Conservation (phyloP, 2,329 filamentous ascomycete species). For the Fusarium burgessii region DNA sequence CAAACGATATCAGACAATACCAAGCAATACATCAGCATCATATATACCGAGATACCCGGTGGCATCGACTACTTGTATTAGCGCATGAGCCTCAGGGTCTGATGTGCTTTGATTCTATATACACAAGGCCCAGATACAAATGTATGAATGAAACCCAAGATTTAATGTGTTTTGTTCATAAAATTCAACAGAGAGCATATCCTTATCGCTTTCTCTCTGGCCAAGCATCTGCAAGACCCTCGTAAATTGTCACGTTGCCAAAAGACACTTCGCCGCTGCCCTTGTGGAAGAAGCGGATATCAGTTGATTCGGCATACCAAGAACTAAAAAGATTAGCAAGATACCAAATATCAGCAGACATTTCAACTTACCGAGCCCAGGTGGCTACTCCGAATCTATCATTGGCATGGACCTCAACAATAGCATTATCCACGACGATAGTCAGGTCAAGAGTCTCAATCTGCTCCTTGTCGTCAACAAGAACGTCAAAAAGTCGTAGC, state of each 20-base stretch:
- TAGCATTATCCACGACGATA: constrained; percentile 55
- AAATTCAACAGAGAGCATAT: not conserved
- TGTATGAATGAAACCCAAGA: not conserved
- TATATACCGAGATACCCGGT: not conserved
- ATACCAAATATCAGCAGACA: not conserved
- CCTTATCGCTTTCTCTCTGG: constrained; percentile 45
- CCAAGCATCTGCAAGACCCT: constrained; percentile 55
- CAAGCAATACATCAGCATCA: not conserved
- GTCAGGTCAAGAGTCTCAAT: constrained; percentile 56
- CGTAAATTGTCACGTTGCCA: constrained; percentile 50
- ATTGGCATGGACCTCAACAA: constrained; percentile 57
- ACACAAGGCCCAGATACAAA: not conserved
- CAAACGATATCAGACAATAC: no score
- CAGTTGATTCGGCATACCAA: constrained; percentile 52
- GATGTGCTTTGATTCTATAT: not conserved
- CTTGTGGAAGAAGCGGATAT: constrained; percentile 52
- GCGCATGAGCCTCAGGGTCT: not conserved
- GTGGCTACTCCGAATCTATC: constrained; percentile 56
- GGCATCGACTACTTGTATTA: not conserved
- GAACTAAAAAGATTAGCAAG: constrained; percentile 46
- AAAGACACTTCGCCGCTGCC: constrained; percentile 50
- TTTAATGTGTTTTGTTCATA: not conserved
- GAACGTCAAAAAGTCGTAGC: constrained; percentile 56
- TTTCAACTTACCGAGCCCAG: constrained; percentile 55
- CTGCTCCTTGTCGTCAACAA: constrained; percentile 41